Evolutionary conservation across 352 stramenopile species (phyloP).

Genomic region (Phytopythium oedochilum): DNA sequence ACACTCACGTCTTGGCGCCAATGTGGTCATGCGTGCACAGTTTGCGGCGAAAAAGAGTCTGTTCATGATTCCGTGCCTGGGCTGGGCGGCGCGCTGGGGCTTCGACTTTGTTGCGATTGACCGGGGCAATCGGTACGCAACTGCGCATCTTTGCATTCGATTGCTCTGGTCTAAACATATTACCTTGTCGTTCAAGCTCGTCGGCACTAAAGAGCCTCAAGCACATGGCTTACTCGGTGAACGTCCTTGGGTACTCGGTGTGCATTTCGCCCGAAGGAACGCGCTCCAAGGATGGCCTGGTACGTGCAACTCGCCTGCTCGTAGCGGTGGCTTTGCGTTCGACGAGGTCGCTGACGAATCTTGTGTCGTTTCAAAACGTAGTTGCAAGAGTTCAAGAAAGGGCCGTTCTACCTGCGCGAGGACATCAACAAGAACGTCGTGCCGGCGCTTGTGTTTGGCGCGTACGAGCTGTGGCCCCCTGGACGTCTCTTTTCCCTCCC

Average conservation of each 20-base stretch:
- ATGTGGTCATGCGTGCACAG: constrained; percentile 11
- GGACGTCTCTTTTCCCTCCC: constrained; percentile 68
- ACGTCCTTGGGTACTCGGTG: constrained; percentile 67
- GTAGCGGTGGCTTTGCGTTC: background rate
- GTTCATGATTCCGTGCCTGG: constrained; percentile 75
- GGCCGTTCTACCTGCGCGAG: constrained; percentile 79
- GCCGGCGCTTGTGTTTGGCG: constrained; percentile 71
- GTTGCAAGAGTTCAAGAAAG: constrained; percentile 87
- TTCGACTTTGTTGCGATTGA: constrained; percentile 83
- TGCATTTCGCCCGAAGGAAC: constrained; percentile 83
- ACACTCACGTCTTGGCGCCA: no score
- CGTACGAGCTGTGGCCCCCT: constrained; percentile 78
- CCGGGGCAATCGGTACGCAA: constrained; percentile 50
- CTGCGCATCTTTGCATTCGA: no score
- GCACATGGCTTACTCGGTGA: constrained; percentile 59
- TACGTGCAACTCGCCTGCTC: constrained; percentile 11
- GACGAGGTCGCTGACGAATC: background rate
- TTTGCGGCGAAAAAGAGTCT: constrained; percentile 85
- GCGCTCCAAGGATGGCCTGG: constrained; percentile 74
- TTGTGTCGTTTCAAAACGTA: constrained; percentile 8
- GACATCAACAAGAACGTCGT: constrained; percentile 83
- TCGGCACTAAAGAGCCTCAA: constrained; percentile 65
- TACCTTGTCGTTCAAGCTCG: constrained; percentile 18
- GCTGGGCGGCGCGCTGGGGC: constrained; percentile 67
- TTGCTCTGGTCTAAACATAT: background rate